phyloP scores from a whole-genome alignment of 129 eudicot genomes.

The Arctium lappa region DNA sequence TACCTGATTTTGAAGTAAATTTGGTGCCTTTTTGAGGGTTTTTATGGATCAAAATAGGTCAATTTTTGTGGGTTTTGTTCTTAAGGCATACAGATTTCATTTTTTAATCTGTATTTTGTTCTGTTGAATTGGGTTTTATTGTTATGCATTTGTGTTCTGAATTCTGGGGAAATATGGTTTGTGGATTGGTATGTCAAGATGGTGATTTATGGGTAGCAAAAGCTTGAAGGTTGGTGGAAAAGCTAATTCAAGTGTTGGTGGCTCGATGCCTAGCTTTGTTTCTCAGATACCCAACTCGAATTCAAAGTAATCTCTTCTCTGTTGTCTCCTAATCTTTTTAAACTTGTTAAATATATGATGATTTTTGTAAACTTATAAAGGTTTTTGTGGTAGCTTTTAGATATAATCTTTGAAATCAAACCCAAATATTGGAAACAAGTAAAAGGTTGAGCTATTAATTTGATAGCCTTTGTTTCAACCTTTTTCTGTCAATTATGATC shows the following conservation, averaged over 20 bases:
- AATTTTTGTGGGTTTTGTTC: conserved; percentile 9
- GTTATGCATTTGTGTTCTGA: conserved; percentile 5
- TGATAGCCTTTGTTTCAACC: conserved; percentile 20
- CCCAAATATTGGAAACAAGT: conserved; percentile 19
- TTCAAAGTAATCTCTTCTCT: conserved; percentile 47
- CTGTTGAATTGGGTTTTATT: conserved; percentile 23
- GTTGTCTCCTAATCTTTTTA: neutral
- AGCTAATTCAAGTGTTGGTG: conserved; percentile 42
- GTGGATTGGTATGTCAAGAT: conserved; percentile 30
- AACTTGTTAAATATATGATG: neutral
- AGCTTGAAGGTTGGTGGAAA: conserved; percentile 46
- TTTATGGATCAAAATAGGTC: neutral
- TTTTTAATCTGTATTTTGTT: conserved; percentile 16
- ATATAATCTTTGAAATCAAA: neutral
- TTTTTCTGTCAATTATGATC: too few relatives aligned
- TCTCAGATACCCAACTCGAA: conserved; percentile 47
- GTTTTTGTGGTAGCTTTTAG: conserved; percentile 4
- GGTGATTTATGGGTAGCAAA: conserved; percentile 62
- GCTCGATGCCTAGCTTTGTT: conserved; percentile 74
- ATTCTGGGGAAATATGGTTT: conserved; percentile 15
- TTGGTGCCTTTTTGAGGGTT: neutral
- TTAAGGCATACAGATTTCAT: too few relatives aligned
- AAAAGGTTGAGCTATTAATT: neutral
- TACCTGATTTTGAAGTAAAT: neutral
- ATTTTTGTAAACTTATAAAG: neutral